These are phyloP conservation scores for Verticillium nubilum DNA, from an alignment of 2,329 filamentous ascomycete genomes.

Conservation along the genomic window DNA sequence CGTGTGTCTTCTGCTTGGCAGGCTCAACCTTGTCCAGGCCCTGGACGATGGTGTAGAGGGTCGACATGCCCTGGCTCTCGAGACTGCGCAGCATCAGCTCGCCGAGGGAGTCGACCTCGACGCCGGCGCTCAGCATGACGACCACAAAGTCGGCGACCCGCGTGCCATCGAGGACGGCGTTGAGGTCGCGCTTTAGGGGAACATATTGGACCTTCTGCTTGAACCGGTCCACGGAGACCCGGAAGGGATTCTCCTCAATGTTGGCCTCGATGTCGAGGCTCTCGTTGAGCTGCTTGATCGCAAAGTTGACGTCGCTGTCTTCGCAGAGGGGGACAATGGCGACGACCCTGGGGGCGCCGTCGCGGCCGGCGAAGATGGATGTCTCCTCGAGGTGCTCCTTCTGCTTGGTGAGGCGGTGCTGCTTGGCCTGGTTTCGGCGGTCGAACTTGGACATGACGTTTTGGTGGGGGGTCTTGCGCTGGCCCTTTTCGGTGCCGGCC, in stretches of 20 bases:
- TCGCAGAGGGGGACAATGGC: constrained; percentile 80
- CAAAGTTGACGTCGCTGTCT: constrained; percentile 61
- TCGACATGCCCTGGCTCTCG: constrained; percentile 92
- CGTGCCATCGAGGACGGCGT: constrained; percentile 77
- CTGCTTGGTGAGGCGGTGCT: constrained; percentile 78
- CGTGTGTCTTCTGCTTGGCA: constrained; percentile 69
- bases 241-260: constrained; percentile 52
- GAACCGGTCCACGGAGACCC: constrained; percentile 78
- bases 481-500: constrained; percentile 59
- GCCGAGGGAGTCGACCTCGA: constrained; percentile 79
- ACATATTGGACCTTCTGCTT: constrained; percentile 92
- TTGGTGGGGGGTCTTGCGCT: constrained; percentile 85
- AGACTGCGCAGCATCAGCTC: constrained; percentile 82
- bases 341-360: constrained; percentile 83
- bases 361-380: constrained; percentile 77
- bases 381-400: constrained; percentile 74
- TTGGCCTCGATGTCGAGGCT: constrained; percentile 75
- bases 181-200: constrained; percentile 65
- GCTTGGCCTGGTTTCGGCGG: constrained; percentile 89
- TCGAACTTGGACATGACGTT: constrained; percentile 97
- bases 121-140: constrained; percentile 73
- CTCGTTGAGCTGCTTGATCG: constrained; percentile 65
- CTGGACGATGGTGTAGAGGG: constrained; percentile 80
- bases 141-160: constrained; percentile 88
- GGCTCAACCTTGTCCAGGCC: constrained; percentile 73